Conservation (phyloP, 2,329 filamentous ascomycete species). For the Calonectria multiphialidica region DNA sequence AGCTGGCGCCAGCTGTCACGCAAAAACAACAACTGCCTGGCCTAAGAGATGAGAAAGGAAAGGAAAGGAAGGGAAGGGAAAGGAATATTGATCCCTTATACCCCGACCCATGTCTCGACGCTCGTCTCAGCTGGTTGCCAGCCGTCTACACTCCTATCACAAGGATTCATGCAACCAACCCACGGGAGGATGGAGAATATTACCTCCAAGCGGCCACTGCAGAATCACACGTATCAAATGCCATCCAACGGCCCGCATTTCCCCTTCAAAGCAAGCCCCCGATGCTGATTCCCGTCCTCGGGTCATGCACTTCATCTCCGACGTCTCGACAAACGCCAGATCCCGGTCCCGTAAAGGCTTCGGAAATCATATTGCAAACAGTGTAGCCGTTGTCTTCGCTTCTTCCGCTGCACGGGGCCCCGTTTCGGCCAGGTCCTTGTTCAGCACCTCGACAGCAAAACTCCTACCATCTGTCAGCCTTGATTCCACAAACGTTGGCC, state of each 20-base stretch:
- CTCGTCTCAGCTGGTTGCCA: not conserved
- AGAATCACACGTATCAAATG: not conserved
- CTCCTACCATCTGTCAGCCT: conserved; percentile 22
- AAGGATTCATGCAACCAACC: conserved; percentile 5
- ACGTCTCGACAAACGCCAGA: not conserved
- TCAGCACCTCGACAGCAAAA: conserved; percentile 25
- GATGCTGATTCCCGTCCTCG: not conserved
- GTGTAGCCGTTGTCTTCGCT: not conserved
- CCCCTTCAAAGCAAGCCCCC: not conserved
- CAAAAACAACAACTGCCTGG: conserved; percentile 30
- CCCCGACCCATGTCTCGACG: not conserved
- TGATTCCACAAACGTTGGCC: conserved; percentile 15
- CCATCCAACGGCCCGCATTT: not conserved
- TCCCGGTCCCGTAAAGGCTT: not conserved
- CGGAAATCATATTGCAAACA: conserved; percentile 6
- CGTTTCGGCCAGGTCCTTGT: conserved; percentile 25
- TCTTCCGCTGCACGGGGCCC: not conserved
- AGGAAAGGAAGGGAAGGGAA: conserved; percentile 13
- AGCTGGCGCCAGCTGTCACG: conserved; percentile 39
- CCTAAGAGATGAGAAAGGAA: conserved; percentile 16
- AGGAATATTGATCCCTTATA: conserved; percentile 27
- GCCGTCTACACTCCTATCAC: conserved; percentile 30
- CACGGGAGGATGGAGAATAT: not conserved
- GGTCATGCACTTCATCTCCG: conserved; percentile 7
- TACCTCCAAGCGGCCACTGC: not conserved